Evolutionary conservation across 2,329 filamentous ascomycete genomes (phyloP).

Genomic region (Calonectria multiphialidica): DNA sequence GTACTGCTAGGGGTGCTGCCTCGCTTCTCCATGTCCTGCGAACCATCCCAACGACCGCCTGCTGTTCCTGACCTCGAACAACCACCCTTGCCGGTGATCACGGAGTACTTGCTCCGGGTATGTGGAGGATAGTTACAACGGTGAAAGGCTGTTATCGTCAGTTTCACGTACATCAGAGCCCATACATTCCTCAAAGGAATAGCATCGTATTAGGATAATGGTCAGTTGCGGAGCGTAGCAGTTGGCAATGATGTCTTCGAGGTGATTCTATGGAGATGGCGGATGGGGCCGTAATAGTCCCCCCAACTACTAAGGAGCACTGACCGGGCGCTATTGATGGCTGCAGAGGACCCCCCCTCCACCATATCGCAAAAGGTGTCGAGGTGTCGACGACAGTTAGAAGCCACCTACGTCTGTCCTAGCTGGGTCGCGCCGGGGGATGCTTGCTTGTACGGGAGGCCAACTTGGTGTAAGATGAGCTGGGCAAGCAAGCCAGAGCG

Average conservation of each 20-base stretch:
- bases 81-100: background rate
- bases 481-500: background rate
- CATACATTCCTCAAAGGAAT: background rate
- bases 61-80: background rate
- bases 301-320: background rate
- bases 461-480: background rate
- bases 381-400: background rate
- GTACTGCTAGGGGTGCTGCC: background rate
- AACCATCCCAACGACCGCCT: background rate
- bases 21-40: background rate
- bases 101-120: conserved; percentile 24
- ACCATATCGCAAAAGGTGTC: background rate
- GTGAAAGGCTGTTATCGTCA: background rate
- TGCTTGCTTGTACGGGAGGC: background rate
- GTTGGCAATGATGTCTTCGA: background rate
- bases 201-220: background rate
- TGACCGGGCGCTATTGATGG: conserved; percentile 12
- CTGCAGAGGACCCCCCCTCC: conserved; percentile 1
- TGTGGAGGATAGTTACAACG: background rate
- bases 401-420: conserved; percentile 21
- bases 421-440: background rate
- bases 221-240: background rate
- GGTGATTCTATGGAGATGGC: background rate
- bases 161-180: background rate
- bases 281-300: background rate